Conservation (phyloP, 768 basidiomycete genomes). For the Pholiota microspora region DNA sequence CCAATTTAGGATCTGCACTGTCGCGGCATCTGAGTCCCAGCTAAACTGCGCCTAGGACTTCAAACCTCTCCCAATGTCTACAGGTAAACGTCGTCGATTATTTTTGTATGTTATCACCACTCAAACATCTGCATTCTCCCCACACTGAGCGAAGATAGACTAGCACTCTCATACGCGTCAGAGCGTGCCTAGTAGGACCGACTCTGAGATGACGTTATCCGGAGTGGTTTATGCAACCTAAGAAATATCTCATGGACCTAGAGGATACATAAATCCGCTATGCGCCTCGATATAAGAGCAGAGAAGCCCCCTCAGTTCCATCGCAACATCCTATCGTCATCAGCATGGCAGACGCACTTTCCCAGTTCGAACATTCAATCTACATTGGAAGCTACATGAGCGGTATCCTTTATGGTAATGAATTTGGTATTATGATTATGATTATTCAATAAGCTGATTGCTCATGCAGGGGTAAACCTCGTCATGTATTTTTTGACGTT, state of each 20-base stretch:
- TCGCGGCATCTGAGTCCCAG: slow-evolving; percentile 6
- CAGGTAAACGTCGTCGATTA: background rate
- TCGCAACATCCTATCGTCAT: slow-evolving; percentile 1
- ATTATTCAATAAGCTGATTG: slow-evolving; percentile 8
- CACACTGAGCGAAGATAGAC: slow-evolving; percentile 14
- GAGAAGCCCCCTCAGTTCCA: slow-evolving; percentile 9
- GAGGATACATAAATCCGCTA: slow-evolving; percentile 15
- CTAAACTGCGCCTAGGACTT: background rate
- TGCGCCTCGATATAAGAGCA: slow-evolving; percentile 8
- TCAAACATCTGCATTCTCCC: slow-evolving; percentile 7
- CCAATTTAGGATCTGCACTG: background rate
- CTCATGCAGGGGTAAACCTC: slow-evolving; percentile 24
- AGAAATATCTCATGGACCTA: background rate
- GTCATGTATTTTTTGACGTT: slow-evolving; percentile 26
- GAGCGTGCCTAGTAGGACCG: slow-evolving; percentile 9
- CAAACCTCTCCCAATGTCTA: background rate
- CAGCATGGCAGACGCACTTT: slow-evolving; percentile 17
- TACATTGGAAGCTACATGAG: slow-evolving; percentile 31
- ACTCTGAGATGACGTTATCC: slow-evolving; percentile 9
- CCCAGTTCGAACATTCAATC: slow-evolving; percentile 27
- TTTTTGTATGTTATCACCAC: slow-evolving; percentile 8
- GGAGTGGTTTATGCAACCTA: slow-evolving; percentile 13
- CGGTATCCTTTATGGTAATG: slow-evolving; percentile 31
- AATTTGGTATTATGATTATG: slow-evolving; percentile 4
- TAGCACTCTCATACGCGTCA: slow-evolving; percentile 15